Conservation (phyloP, 441 rosid species). For the Pelargonium fulgidum region DNA sequence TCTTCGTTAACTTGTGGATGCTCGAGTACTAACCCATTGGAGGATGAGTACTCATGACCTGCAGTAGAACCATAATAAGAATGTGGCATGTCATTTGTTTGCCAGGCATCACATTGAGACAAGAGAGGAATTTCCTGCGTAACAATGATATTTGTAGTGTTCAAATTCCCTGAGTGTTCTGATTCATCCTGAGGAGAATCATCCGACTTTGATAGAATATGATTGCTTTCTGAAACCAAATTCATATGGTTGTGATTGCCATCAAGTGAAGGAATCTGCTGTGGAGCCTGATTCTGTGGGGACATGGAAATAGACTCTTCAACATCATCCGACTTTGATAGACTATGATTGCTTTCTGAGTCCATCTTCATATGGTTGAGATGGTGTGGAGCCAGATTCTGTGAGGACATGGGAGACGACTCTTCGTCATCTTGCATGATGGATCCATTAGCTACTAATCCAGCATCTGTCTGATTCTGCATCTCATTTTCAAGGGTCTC, state of each 20-base stretch:
- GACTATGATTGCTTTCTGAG: slow-evolving; percentile 32
- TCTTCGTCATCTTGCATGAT: slow-evolving; percentile 37
- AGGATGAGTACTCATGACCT: slow-evolving; percentile 41
- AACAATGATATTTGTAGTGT: slow-evolving; percentile 34
- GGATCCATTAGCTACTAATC: slow-evolving; percentile 25
- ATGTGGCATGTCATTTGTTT: slow-evolving; percentile 40
- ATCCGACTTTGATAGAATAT: slow-evolving; percentile 34
- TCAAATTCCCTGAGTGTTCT: slow-evolving; percentile 32
- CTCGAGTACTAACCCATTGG: slow-evolving; percentile 41
- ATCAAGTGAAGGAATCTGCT: slow-evolving; percentile 36
- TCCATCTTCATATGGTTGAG: slow-evolving; percentile 30
- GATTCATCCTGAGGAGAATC: slow-evolving; percentile 33
- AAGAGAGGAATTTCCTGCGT: slow-evolving; percentile 42
- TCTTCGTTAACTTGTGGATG: slow-evolving; percentile 38
- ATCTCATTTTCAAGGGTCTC: slow-evolving; percentile 18
- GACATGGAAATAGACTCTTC: slow-evolving; percentile 39
- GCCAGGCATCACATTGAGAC: slow-evolving; percentile 58
- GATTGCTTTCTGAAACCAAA: slow-evolving; percentile 35
- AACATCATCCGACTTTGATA: slow-evolving; percentile 34
- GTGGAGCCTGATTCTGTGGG: slow-evolving; percentile 35
- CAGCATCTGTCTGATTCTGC: slow-evolving; percentile 25
- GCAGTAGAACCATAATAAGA: slow-evolving; percentile 43
- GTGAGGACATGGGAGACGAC: slow-evolving; percentile 40
- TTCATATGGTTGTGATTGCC: slow-evolving; percentile 30
- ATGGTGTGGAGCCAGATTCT: slow-evolving; percentile 39